Base-by-base conservation (phyloP, 2,329 filamentous ascomycete genomes). In the Dothistroma septosporum region DNA sequence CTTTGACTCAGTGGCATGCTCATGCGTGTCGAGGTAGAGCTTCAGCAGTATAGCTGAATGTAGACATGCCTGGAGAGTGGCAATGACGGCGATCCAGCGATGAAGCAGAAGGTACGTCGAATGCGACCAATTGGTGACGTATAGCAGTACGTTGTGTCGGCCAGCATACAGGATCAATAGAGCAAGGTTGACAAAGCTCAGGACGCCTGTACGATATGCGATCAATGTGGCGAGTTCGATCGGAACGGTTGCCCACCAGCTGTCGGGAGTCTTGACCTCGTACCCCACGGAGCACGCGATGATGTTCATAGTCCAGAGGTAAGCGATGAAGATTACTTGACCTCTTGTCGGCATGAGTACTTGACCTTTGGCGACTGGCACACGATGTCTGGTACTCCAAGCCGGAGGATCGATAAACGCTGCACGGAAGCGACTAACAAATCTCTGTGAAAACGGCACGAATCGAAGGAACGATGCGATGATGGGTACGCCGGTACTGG, bases 41-140 rank as follows among this genome's bases (percentile, higher is more conserved):
- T 19, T 16, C 12, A 35, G 19, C 37, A 73, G 75, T 16, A 80
- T 66, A n/a, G 78, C 69, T 0, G 76, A 77, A 69, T 85, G 82
- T 0, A 83, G 50, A 9, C 77, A 67, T 0, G 76, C 78, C 52
- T 85, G 75, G 0, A 82, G 49, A 1, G 76, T 75, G 28, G 73
- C 76, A 8, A 83, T 71, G 22, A 75, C 69, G 0, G 80, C 81
- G 1, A 80, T 69, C 79, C 79, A 83, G 11, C 80, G 74, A 62
- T 84, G 81, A 0, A 83, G 70, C 0, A 83, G 67, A 2, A 83
- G 61, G 56, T 75, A 83, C 0, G 82, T 83, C 0, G 76, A 75
- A 61, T 81, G 77, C 0, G 73, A 77, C 80, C 80, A 83, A 64
- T 79, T 75, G 2, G 81, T 82, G 1, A 81, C 46, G 70, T 76